Percentiles rank a stretch among this genome's conserved stretches.
Evolutionary conservation across 2,329 filamentous ascomycete genomes (phyloP).

Genomic region (Paraphoma sp.): DNA sequence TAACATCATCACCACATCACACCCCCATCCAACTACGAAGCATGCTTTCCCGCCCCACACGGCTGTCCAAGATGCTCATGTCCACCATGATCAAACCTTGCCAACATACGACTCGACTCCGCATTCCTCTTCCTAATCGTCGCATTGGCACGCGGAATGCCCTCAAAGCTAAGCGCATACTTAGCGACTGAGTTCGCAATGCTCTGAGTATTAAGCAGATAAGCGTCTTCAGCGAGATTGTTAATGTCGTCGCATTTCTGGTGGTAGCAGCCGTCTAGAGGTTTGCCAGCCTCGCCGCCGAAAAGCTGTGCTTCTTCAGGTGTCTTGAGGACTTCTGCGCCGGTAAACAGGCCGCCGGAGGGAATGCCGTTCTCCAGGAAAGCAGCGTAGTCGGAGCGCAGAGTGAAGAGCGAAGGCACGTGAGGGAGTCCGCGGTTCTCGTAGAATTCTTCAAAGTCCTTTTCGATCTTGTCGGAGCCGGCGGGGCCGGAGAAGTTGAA

Average conservation of each 20-base stretch:
- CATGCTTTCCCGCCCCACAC: slow-evolving; percentile 28
- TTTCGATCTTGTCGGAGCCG: slow-evolving; percentile 45
- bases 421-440: slow-evolving; percentile 37
- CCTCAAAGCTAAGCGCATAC: slow-evolving; percentile 46
- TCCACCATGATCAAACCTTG: slow-evolving; percentile 32
- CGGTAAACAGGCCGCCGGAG: slow-evolving; percentile 50
- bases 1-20: background rate
- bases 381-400: slow-evolving; percentile 50
- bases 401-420: slow-evolving; percentile 46
- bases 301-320: slow-evolving; percentile 44
- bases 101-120: slow-evolving; percentile 25
- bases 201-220: slow-evolving; percentile 46
- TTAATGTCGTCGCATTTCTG: slow-evolving; percentile 44
- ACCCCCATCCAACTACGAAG: slow-evolving; percentile 7
- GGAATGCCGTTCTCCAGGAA: slow-evolving; percentile 51
- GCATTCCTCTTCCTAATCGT: slow-evolving; percentile 40
- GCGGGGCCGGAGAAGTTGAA: slow-evolving; percentile 48
- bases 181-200: slow-evolving; percentile 49
- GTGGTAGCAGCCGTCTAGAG: slow-evolving; percentile 49
- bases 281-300: slow-evolving; percentile 46
- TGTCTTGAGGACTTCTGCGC: slow-evolving; percentile 50
- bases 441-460: slow-evolving; percentile 46
- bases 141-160: slow-evolving; percentile 39
- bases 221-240: slow-evolving; percentile 47
- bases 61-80: slow-evolving; percentile 36